Percentiles rank a stretch among this genome's conserved stretches.
These are phyloP conservation scores for Magnusiomyces suaveolens DNA, from an alignment of 1,139 yeast genomes.

Conservation along the genomic window DNA sequence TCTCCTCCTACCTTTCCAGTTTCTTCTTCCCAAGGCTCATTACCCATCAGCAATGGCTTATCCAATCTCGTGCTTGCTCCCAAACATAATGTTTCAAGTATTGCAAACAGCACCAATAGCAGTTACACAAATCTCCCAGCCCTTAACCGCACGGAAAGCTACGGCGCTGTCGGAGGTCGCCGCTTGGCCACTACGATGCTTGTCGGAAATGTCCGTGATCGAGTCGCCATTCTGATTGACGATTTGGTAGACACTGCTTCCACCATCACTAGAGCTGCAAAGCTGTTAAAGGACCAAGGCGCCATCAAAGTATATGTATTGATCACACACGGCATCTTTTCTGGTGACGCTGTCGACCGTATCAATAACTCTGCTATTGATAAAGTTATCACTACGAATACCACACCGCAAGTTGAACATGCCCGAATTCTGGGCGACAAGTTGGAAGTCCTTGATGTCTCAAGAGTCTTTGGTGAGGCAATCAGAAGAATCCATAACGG, in stretches of 20 bases:
- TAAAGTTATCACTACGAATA: slow-evolving; percentile 77
- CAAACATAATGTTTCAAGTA: too few species aligned
- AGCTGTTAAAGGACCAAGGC: slow-evolving; percentile 83
- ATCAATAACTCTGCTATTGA: slow-evolving; percentile 65
- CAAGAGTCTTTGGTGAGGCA: slow-evolving; percentile 84
- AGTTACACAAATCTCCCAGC: neutral
- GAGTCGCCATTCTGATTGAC: slow-evolving; percentile 79
- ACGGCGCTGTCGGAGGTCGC: slow-evolving; percentile 13
- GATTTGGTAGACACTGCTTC: slow-evolving; percentile 91
- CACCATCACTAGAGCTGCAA: slow-evolving; percentile 88
- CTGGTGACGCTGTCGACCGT: slow-evolving; percentile 80
- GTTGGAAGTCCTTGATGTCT: slow-evolving; percentile 78
- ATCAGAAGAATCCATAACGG: slow-evolving; percentile 95
- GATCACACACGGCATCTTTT: slow-evolving; percentile 86
- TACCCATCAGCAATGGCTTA: too few species aligned
- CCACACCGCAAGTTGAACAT: slow-evolving; percentile 73
- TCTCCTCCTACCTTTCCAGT: too few species aligned
- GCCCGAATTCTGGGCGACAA: slow-evolving; percentile 42
- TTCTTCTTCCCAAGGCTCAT: too few species aligned
- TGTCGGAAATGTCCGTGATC: slow-evolving; percentile 82
- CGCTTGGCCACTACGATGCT: slow-evolving; percentile 66
- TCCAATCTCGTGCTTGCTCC: too few species aligned
- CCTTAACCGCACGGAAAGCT: neutral
- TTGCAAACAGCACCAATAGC: too few species aligned
- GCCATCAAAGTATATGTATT: slow-evolving; percentile 79